Percentiles rank a stretch among this genome's conserved stretches.
Evolutionary conservation across 352 stramenopile genomes (phyloP).

Genomic region (Globisporangium barbulae): DNA sequence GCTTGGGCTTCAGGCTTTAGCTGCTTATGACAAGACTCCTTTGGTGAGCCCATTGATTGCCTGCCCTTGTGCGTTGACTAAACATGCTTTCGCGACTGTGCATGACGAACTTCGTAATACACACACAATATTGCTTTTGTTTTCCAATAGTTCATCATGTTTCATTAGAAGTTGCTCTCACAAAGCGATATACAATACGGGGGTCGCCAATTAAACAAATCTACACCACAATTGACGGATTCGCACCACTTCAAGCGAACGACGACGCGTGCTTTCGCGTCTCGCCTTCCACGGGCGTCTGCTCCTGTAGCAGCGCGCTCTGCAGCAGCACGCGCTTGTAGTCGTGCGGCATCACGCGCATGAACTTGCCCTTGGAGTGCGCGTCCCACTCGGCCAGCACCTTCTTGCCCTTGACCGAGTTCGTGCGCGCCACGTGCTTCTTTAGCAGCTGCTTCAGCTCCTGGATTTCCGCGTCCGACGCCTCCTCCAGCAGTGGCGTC

Average conservation of each 20-base stretch:
- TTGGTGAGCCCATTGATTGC: background rate
- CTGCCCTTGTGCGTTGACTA: background rate
- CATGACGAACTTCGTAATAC: background rate
- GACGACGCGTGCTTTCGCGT: constrained; percentile 16
- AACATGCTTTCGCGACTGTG: background rate
- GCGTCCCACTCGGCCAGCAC: constrained; percentile 92
- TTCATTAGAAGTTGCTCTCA: constrained; percentile 1
- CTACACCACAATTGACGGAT: background rate
- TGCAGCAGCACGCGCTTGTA: constrained; percentile 63
- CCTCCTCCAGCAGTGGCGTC: constrained; percentile 59
- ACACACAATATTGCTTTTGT: constrained; percentile 2
- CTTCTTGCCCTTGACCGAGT: constrained; percentile 76
- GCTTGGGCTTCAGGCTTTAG: background rate
- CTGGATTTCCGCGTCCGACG: constrained; percentile 70
- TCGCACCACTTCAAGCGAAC: constrained; percentile 4
- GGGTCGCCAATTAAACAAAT: constrained; percentile 8
- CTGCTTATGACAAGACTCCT: background rate
- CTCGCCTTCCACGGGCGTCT: constrained; percentile 12
- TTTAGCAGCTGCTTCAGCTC: constrained; percentile 86
- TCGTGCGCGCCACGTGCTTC: constrained; percentile 87
- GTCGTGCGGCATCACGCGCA: constrained; percentile 67
- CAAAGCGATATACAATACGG: constrained; percentile 10
- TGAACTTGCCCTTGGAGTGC: constrained; percentile 38
- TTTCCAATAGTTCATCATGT: background rate
- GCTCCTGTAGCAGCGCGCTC: constrained; percentile 28